phyloP scores from a whole-genome alignment of 2,329 filamentous ascomycete species.

The Talaromyces sp. region DNA sequence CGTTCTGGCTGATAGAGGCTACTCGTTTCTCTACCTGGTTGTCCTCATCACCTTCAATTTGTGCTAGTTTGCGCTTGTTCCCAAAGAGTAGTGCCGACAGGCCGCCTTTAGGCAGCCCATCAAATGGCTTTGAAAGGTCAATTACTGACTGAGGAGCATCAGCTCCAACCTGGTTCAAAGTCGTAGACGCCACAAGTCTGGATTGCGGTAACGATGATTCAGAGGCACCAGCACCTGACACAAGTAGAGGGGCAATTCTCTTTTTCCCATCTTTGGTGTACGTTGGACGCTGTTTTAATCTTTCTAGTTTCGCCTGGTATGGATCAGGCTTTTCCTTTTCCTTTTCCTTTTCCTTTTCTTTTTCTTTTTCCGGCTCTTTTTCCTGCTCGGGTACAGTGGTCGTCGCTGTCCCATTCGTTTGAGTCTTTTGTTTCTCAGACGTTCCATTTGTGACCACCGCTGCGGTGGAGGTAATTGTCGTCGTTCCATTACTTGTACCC shows the following conservation, averaged over 20 bases:
- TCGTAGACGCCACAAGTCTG: conserved; percentile 74
- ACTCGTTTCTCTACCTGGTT: conserved; percentile 58
- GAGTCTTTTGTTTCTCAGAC: conserved; percentile 31
- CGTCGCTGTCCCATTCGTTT: conserved; percentile 35
- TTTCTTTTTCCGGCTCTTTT: conserved; percentile 35
- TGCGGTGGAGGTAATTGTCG: background rate
- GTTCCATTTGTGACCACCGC: conserved; percentile 43
- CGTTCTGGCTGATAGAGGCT: conserved; percentile 58
- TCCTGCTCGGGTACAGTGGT: conserved; percentile 32
- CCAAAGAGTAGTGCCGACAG: conserved; percentile 81
- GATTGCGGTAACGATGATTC: conserved; percentile 86
- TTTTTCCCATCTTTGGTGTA: conserved; percentile 97
- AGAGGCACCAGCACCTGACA: conserved; percentile 82
- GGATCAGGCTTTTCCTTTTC: conserved; percentile 48
- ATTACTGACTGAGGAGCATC: conserved; percentile 78
- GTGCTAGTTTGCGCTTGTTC: conserved; percentile 82
- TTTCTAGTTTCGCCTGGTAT: conserved; percentile 59
- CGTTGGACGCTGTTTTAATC: conserved; percentile 85
- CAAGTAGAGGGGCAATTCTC: conserved; percentile 83
- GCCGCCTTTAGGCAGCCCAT: conserved; percentile 86
- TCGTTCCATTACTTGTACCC: conserved; percentile 48
- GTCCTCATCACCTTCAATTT: conserved; percentile 73
- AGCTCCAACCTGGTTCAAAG: conserved; percentile 59
- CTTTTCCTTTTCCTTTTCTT: conserved; percentile 34
- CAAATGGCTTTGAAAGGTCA: conserved; percentile 89